phyloP scores from a whole-genome alignment of 352 stramenopile species.

The Phytopythium ostracodes region DNA sequence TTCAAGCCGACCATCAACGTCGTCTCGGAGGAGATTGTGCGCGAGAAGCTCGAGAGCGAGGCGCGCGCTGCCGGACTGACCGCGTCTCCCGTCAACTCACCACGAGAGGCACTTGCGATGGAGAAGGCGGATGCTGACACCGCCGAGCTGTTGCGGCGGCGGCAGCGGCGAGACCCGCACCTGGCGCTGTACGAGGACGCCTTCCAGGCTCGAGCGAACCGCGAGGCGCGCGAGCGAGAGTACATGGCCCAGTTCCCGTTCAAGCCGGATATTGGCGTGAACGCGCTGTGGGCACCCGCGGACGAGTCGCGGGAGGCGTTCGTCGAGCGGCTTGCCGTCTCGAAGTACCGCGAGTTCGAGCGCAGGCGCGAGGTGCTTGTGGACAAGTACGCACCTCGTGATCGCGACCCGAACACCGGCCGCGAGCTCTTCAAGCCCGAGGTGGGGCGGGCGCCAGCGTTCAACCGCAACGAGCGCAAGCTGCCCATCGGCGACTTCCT shows the following conservation, averaged over 20 bases:
- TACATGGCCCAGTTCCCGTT: slow-evolving; percentile 68
- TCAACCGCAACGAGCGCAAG: slow-evolving; percentile 64
- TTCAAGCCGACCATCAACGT: slow-evolving; percentile 75
- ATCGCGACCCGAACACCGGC: slow-evolving; percentile 55
- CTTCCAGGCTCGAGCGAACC: slow-evolving; percentile 36
- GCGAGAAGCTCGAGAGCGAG: slow-evolving; percentile 55
- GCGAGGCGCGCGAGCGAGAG: slow-evolving; percentile 43
- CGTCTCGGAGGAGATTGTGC: slow-evolving; percentile 68
- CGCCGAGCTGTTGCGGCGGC: slow-evolving; percentile 15
- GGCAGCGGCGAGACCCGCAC: slow-evolving; percentile 44
- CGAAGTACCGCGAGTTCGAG: slow-evolving; percentile 65
- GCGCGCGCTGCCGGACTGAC: slow-evolving; percentile 13
- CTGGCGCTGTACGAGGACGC: slow-evolving; percentile 71
- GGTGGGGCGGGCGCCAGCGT: slow-evolving; percentile 52
- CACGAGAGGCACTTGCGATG: slow-evolving; percentile 4
- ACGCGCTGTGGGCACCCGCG: slow-evolving; percentile 46
- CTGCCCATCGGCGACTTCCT: slow-evolving; percentile 78
- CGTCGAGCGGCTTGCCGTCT: slow-evolving; percentile 64
- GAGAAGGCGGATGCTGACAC: slow-evolving; percentile 12
- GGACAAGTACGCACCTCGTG: slow-evolving; percentile 51
- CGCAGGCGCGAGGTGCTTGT: slow-evolving; percentile 46
- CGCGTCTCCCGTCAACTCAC: background rate
- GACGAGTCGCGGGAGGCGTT: slow-evolving; percentile 42
- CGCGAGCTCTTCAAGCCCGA: slow-evolving; percentile 69
- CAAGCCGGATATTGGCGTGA: slow-evolving; percentile 78